Conservation (phyloP, 2,329 filamentous ascomycete species). For the Penicillium sp. region DNA sequence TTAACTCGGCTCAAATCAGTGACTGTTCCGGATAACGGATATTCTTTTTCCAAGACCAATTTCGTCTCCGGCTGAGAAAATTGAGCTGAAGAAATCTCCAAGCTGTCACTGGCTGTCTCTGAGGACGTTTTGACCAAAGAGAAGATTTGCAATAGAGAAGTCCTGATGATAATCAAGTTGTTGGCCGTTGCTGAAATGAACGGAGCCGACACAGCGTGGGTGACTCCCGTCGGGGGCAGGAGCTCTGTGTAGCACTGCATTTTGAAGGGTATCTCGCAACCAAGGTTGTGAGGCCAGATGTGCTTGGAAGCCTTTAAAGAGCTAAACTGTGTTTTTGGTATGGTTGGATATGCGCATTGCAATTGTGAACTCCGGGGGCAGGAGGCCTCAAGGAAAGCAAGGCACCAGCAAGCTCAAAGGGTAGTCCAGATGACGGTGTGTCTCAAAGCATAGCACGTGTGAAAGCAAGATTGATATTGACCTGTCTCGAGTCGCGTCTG, state of each 20-base stretch:
- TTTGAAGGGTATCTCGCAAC: slow-evolving; percentile 1
- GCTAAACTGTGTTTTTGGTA: slow-evolving; percentile 8
- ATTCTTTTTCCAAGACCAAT: slow-evolving; percentile 82
- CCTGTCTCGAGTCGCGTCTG: slow-evolving; percentile 1
- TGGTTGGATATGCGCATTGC: slow-evolving; percentile 14
- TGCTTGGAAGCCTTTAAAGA: slow-evolving; percentile 7
- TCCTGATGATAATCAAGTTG: slow-evolving; percentile 90
- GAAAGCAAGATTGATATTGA: neutral
- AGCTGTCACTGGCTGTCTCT: slow-evolving; percentile 45
- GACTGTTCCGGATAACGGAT: slow-evolving; percentile 78
- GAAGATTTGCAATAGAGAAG: slow-evolving; percentile 91
- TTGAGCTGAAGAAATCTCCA: slow-evolving; percentile 56
- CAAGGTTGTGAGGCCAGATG: slow-evolving; percentile 1
- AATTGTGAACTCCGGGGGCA: slow-evolving; percentile 3
- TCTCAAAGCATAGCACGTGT: neutral
- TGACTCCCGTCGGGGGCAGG: slow-evolving; percentile 89
- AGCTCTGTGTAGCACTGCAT: slow-evolving; percentile 99
- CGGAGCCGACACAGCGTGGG: slow-evolving; percentile 77
- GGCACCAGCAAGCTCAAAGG: neutral
- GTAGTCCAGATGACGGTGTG: neutral
- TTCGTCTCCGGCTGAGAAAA: slow-evolving; percentile 69
- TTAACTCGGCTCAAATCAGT: slow-evolving; percentile 80
- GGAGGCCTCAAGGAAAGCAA: neutral
- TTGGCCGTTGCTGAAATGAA: slow-evolving; percentile 74
- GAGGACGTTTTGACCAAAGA: slow-evolving; percentile 61